phyloP scores from a whole-genome alignment of 169 alveolate genomes.

The Plasmodium ovale region DNA sequence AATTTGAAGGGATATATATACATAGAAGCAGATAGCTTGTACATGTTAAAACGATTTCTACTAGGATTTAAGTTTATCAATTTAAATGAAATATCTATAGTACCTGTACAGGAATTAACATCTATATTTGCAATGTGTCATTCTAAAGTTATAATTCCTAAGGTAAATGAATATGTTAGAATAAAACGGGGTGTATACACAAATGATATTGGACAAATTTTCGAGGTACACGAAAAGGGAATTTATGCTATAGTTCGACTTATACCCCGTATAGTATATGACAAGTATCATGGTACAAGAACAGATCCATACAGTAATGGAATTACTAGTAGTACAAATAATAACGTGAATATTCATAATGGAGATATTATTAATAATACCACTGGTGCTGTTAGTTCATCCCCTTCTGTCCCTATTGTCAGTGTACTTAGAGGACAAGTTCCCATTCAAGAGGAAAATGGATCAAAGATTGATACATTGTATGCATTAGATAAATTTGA shows the following conservation, averaged over 20 bases:
- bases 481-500: neutral
- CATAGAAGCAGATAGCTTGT: slow-evolving; percentile 89
- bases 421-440: too few relatives aligned
- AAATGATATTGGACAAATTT: slow-evolving; percentile 89
- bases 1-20: slow-evolving; percentile 85
- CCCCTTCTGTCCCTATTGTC: too few relatives aligned
- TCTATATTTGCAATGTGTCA: slow-evolving; percentile 86
- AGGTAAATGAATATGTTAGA: slow-evolving; percentile 88
- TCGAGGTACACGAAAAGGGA: slow-evolving; percentile 87
- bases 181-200: slow-evolving; percentile 86
- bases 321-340: neutral
- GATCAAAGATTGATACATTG: neutral
- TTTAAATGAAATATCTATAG: slow-evolving; percentile 84
- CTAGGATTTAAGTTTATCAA: slow-evolving; percentile 85
- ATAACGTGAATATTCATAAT: neutral
- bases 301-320: slow-evolving; percentile 6
- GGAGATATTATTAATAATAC: neutral
- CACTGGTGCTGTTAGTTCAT: too few relatives aligned
- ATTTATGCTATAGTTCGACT: slow-evolving; percentile 85
- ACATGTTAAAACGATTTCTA: slow-evolving; percentile 83
- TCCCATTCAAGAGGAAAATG: too few relatives aligned
- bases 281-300: slow-evolving; percentile 19
- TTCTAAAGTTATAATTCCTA: slow-evolving; percentile 82
- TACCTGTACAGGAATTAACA: slow-evolving; percentile 89
- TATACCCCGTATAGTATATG: slow-evolving; percentile 85